Conservation (phyloP, 768 basidiomycete genomes). For the Pisolithus orientalis region DNA sequence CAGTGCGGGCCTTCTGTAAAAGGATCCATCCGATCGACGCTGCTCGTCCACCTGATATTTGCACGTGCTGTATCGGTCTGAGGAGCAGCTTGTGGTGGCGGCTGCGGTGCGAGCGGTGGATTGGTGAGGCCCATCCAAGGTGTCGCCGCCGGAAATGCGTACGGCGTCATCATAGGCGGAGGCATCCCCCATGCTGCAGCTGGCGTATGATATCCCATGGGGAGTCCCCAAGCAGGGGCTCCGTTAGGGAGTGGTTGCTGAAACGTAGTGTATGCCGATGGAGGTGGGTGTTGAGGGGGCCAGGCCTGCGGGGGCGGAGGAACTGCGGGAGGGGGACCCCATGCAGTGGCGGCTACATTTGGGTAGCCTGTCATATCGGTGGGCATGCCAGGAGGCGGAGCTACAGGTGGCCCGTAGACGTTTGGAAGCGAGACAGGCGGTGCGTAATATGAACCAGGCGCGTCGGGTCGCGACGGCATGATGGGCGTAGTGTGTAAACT, state of each 20-base stretch:
- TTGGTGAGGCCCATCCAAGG: slow-evolving; percentile 12
- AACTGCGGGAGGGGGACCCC: slow-evolving; percentile 16
- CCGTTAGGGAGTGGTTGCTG: slow-evolving; percentile 26
- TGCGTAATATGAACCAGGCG: slow-evolving; percentile 28
- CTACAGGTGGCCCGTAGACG: slow-evolving; percentile 9
- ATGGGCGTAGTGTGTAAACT: slow-evolving; percentile 21
- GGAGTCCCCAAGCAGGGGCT: slow-evolving; percentile 12
- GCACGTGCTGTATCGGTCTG: slow-evolving; percentile 20
- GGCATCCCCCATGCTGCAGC: slow-evolving; percentile 2
- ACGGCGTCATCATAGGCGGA: slow-evolving; percentile 15
- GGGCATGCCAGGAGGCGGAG: slow-evolving; percentile 7
- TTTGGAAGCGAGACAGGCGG: slow-evolving; percentile 25
- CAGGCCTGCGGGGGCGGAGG: slow-evolving; percentile 13
- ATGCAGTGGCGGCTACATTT: slow-evolving; percentile 17
- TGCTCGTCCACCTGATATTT: slow-evolving; percentile 24
- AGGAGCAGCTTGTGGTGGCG: slow-evolving; percentile 7
- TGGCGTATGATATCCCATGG: slow-evolving; percentile 1
- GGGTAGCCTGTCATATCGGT: slow-evolving; percentile 30
- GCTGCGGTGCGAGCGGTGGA: slow-evolving; percentile 5
- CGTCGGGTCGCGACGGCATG: slow-evolving; percentile 11
- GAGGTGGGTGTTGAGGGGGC: slow-evolving; percentile 9
- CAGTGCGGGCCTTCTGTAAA: slow-evolving; percentile 39
- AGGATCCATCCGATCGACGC: slow-evolving; percentile 27
- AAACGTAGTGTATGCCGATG: slow-evolving; percentile 23
- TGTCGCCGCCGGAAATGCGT: not conserved